These are phyloP conservation scores for Cordyceps pruinosa DNA, from an alignment of 2,329 filamentous ascomycete species.

Conservation along the genomic window DNA sequence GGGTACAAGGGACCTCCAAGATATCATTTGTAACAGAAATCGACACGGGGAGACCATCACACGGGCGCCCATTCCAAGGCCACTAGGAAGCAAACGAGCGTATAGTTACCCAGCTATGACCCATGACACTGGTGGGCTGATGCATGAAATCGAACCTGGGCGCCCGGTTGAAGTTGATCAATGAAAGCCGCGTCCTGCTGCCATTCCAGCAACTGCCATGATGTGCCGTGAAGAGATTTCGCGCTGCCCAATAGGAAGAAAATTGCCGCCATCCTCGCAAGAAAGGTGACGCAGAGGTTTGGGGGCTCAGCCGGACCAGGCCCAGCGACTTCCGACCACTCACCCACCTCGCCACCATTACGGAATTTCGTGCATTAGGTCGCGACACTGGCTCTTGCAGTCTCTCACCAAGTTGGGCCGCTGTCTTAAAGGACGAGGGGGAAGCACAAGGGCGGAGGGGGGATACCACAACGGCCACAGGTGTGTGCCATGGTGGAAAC, in stretches of 20 bases:
- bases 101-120: not conserved
- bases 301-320: not conserved
- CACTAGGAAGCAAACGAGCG: not conserved
- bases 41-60: not conserved
- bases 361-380: conserved; percentile 11
- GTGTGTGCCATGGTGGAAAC: not conserved
- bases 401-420: not conserved
- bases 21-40: not conserved
- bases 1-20: no score
- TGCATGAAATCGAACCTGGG: not conserved
- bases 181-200: not conserved
- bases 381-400: not conserved
- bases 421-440: not conserved
- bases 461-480: not conserved
- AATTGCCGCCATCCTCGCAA: not conserved
- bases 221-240: not conserved
- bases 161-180: conserved; percentile 5
- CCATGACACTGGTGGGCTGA: not conserved
- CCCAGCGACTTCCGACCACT: conserved; percentile 1
- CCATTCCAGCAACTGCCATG: not conserved
- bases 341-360: not conserved
- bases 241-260: not conserved
- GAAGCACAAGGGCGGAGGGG: not conserved
- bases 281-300: not conserved
- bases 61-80: not conserved